These are phyloP conservation scores for Neurospora discreta DNA, from an alignment of 495 filamentous ascomycete species.

Conservation along the genomic window DNA sequence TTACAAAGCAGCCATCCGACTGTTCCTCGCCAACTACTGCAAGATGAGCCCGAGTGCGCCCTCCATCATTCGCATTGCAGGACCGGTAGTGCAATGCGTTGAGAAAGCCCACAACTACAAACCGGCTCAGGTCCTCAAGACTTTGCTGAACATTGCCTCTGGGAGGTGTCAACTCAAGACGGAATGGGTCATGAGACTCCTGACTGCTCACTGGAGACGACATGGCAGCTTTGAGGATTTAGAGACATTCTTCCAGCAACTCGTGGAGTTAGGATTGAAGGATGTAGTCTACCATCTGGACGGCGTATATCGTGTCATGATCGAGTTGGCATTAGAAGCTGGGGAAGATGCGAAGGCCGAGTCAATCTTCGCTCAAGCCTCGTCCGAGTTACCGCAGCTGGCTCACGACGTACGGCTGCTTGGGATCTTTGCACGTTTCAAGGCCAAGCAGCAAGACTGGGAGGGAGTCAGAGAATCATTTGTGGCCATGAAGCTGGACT, in stretches of 20 bases:
- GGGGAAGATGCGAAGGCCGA: slow-evolving; percentile 19
- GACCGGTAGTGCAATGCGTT: slow-evolving; percentile 19
- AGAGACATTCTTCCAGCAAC: slow-evolving; percentile 18
- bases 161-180: slow-evolving; percentile 7
- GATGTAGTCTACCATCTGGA: slow-evolving; percentile 13
- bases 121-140: slow-evolving; percentile 15
- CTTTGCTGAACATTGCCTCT: slow-evolving; percentile 15
- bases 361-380: slow-evolving; percentile 13
- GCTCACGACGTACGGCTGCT: slow-evolving; percentile 17
- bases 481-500: slow-evolving; percentile 16
- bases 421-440: slow-evolving; percentile 26
- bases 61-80: slow-evolving; percentile 12
- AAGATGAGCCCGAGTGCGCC: slow-evolving; percentile 12
- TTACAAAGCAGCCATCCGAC: slow-evolving; percentile 20
- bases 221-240: slow-evolving; percentile 12
- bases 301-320: slow-evolving; percentile 25
- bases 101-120: slow-evolving; percentile 14
- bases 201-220: slow-evolving; percentile 21
- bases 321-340: slow-evolving; percentile 28
- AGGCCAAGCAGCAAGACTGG: slow-evolving; percentile 38
- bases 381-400: slow-evolving; percentile 11
- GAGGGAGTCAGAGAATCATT: slow-evolving; percentile 27
- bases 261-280: slow-evolving; percentile 7
- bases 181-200: slow-evolving; percentile 24
- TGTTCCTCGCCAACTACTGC: slow-evolving; percentile 16